Evolutionary conservation across 352 stramenopile genomes (phyloP).

Genomic region (Saprolegnia diclina): DNA sequence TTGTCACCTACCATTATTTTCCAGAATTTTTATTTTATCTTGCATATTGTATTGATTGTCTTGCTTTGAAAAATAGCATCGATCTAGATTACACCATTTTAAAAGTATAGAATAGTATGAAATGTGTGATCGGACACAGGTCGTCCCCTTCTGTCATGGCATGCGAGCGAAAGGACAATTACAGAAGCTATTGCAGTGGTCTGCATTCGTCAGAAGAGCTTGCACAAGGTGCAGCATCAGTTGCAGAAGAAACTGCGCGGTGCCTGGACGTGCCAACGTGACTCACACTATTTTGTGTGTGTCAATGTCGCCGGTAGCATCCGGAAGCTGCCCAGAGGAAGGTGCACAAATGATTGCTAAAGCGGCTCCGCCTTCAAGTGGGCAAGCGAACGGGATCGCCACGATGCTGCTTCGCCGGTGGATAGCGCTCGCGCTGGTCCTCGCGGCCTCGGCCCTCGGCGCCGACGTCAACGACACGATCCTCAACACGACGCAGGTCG

Average conservation of each 20-base stretch:
- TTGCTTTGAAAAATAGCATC: too few species aligned
- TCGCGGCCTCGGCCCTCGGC: neutral
- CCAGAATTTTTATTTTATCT: neutral
- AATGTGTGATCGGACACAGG: too few species aligned
- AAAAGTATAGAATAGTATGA: too few species aligned
- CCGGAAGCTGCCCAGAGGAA: neutral
- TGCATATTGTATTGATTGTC: neutral
- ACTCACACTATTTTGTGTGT: neutral
- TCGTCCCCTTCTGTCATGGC: too few species aligned
- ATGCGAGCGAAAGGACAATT: too few species aligned
- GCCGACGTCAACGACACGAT: neutral
- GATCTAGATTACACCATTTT: too few species aligned
- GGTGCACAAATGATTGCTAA: neutral
- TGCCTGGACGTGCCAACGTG: too few species aligned
- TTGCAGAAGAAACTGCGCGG: too few species aligned
- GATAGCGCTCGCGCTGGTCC: neutral
- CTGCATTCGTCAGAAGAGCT: too few species aligned
- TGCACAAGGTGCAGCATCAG: too few species aligned
- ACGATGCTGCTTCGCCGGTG: neutral
- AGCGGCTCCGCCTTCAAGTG: neutral
- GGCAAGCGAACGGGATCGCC: neutral
- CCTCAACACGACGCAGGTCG: neutral
- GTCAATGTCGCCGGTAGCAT: neutral
- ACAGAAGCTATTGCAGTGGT: too few species aligned
- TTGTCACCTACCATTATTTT: neutral